Conservation (phyloP, 176 grass and related monocot species). For the Metroxylon sagu region DNA sequence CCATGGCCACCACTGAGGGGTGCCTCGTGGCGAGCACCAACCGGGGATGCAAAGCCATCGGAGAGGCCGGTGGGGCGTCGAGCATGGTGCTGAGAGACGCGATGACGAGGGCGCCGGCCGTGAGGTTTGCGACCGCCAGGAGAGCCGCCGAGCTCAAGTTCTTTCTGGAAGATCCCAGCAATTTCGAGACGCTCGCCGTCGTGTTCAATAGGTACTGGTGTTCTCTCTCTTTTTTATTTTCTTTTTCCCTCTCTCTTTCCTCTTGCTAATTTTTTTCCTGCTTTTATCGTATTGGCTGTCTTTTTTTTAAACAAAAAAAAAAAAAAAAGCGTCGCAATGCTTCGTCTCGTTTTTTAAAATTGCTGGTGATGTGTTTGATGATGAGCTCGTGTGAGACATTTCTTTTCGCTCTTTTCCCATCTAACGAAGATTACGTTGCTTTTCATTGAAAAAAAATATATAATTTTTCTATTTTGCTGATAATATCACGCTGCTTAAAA, state of each 20-base stretch:
- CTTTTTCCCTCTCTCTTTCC: neutral
- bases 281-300: no score
- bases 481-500: no score
- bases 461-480: no score
- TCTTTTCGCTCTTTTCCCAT: no score
- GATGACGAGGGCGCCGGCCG: slow-evolving; percentile 13
- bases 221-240: neutral
- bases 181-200: neutral
- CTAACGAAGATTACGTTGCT: no score
- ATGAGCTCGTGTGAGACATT: no score
- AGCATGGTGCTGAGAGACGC: slow-evolving; percentile 2
- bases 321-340: no score
- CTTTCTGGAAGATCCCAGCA: slow-evolving; percentile 6
- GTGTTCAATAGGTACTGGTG: slow-evolving; percentile 12
- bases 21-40: slow-evolving; percentile 14
- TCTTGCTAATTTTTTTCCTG: neutral
- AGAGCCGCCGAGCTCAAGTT: slow-evolving; percentile 7
- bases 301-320: no score
- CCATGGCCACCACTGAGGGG: slow-evolving; percentile 15
- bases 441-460: no score
- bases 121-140: slow-evolving; percentile 2
- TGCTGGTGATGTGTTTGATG: no score
- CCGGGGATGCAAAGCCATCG: slow-evolving; percentile 10
- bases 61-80: neutral
- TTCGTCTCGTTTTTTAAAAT: no score